Evolutionary conservation across 805 yeast species (phyloP), one percentile per base, ranked within the genome.

Genomic region (Candida xyloterini): DNA sequence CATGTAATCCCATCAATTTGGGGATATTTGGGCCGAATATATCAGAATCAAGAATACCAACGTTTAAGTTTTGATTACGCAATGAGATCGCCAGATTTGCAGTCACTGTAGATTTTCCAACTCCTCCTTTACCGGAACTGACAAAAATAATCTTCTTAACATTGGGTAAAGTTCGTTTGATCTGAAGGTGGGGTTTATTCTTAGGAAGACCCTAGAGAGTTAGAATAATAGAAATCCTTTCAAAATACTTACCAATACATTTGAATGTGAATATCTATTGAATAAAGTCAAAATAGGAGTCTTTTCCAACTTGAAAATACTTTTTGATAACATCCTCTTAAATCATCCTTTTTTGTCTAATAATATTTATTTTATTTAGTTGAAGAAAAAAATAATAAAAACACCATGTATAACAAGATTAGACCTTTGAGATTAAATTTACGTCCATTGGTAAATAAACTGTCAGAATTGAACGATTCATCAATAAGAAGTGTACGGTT

Each of bases 21-120:
- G 95, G 95, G 5, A 87, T 62, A 2, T 90, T 82, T 0, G 95
- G 95, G 0, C 95, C 95, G 62, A 85, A 87, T 7, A 87, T 70
- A 57, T 87, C 95, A 0, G 83, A 84, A 55, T 87, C 95, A 10
- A 87, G 64, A 2, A 87, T 55, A 0, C 95, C 95, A 1, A 78
- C 79, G 15, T 70, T 70, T 30, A 74, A 63, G 1, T 84, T 84
- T 21, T 62, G 53, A 20, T 66, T 54, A 28, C 74, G 74, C 35
- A 87, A 59, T 0, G 86, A 74, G 26, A 81, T 54, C 0, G 95
- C 90, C 9, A 82, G 49, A 50, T 87, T 87, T 7, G 78, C 79
- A 1, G 82, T 65, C 1, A 84, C 85, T 0, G 91, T 84, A 1
- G 89, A 81, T 55, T 84, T 84, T 0, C 91, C 91, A 9, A 84